Percentiles rank a stretch among this genome's conserved stretches.
Conservation (phyloP, 495 filamentous ascomycete species). For the Penicillium samsonianum region DNA sequence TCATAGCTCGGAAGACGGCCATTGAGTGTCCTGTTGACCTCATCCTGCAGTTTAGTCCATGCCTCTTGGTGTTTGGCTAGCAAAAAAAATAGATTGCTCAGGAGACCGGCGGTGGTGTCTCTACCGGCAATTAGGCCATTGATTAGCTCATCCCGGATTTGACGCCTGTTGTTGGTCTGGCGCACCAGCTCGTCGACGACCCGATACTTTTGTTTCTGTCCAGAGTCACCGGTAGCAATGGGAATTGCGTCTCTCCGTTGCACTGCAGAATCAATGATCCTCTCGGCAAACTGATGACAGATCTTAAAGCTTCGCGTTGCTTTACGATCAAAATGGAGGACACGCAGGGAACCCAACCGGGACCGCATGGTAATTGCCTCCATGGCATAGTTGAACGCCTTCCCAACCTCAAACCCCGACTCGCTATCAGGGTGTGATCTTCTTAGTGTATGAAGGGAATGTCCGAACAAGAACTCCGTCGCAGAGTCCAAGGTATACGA, state of each 20-base stretch:
- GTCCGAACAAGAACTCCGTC: slow-evolving; percentile 12
- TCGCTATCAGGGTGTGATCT: neutral
- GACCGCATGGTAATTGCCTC: too few species aligned
- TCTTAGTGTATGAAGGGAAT: neutral
- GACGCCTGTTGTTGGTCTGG: neutral
- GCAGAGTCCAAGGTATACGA: slow-evolving; percentile 12
- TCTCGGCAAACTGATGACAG: too few species aligned
- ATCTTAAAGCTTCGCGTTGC: too few species aligned
- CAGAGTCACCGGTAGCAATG: too few species aligned
- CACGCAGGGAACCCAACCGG: too few species aligned
- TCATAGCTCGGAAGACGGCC: too few species aligned
- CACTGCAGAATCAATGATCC: too few species aligned
- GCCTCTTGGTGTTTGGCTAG: neutral
- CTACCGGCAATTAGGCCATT: neutral
- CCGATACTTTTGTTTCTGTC: neutral
- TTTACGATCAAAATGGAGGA: too few species aligned
- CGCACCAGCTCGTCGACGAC: neutral
- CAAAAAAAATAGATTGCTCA: neutral
- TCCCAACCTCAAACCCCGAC: too few species aligned
- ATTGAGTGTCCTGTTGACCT: too few species aligned
- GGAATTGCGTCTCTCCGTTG: too few species aligned
- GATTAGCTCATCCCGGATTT: neutral
- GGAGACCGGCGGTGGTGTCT: neutral
- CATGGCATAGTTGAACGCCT: too few species aligned
- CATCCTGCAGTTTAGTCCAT: neutral